Percentiles rank a stretch among this genome's conserved stretches.
Conservation (phyloP, 1,284 basidiomycete genomes). For the Bondarzewia mesenterica region DNA sequence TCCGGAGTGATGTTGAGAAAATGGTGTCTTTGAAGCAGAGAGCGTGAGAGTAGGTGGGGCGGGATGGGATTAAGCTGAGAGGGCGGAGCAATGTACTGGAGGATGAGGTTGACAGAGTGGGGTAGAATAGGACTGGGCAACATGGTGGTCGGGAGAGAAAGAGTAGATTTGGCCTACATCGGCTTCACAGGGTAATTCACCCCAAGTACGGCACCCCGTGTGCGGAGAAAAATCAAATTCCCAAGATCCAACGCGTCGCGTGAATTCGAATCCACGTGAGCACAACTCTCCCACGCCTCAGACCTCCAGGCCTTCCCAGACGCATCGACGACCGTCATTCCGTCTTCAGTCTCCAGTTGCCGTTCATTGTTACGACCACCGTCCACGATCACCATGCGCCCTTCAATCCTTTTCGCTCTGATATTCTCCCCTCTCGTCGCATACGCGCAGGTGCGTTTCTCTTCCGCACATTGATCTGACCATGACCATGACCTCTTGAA, state of each 20-base stretch:
- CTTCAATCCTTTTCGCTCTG: slow-evolving; percentile 17
- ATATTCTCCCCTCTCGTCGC: slow-evolving; percentile 24
- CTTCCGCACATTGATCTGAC: slow-evolving; percentile 6
- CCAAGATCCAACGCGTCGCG: neutral
- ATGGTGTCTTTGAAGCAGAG: slow-evolving; percentile 57
- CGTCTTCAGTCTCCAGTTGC: neutral
- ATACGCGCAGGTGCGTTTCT: slow-evolving; percentile 26
- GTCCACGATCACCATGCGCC: slow-evolving; percentile 18
- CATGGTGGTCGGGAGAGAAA: slow-evolving; percentile 18
- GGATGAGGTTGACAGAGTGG: slow-evolving; percentile 35
- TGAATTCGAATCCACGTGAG: neutral
- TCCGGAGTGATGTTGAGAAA: slow-evolving; percentile 49
- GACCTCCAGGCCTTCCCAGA: neutral
- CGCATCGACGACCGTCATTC: too few species aligned
- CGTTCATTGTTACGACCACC: neutral
- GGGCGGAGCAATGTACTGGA: slow-evolving; percentile 52
- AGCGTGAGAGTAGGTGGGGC: slow-evolving; percentile 47
- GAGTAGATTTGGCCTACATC: neutral
- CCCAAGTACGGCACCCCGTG: too few species aligned
- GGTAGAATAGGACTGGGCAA: slow-evolving; percentile 28
- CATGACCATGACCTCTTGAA: slow-evolving; percentile 5
- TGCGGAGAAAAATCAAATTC: too few species aligned
- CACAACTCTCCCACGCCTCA: neutral
- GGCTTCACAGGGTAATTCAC: too few species aligned
- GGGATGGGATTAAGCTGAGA: slow-evolving; percentile 45